Base-by-base conservation (phyloP, 2,329 filamentous ascomycete genomes). In the Ploettnerulaceae sp. region DNA sequence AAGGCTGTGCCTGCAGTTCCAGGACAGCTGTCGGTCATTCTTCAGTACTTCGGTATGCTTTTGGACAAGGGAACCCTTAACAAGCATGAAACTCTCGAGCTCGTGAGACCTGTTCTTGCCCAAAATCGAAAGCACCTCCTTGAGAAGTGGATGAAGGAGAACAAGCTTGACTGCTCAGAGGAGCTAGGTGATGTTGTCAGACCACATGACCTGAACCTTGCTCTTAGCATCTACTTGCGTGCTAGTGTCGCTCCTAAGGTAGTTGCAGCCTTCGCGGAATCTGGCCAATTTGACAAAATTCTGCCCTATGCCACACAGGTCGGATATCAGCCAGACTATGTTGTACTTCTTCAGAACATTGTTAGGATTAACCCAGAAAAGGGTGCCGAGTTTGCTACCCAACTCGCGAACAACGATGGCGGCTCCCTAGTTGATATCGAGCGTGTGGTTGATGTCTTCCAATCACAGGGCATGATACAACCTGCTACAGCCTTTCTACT, bases 401-500 rank as follows among this genome's bases (percentile, higher is more conserved):
- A 87, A 54, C 77, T 98, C 51, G 91, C 88, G 33, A 95, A 93
- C 66, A 84, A 93, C 59, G 88, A 95, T 63, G 81, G 83, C 50
- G 90, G 89, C 20, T 84, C 90, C 18, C 72, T 96, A 49, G 84
- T 98, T 56, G 93, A 97, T 60, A 81, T 97, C 47, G 89, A 95
- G 64, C 88, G 91, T 36, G 90, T 96, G 18, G 89, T 96, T 38
- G 93, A 98, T 66, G 89, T 98, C 49, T 98, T 98, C 82, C 86
- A 96, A 69, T 90, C 90, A 7, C 93, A 98, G 68, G 90, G 89
- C 61, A 93, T 97, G 89, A 80, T 97, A 39, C 94, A 97, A 66
- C 89, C 95, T 68, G 91, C 91, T 6, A 98, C 94, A 2, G 90
- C 91, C n/a, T 98, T 98, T 78, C 72, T 98, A 41, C 79, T 98